Base-by-base conservation (phyloP, 2,329 filamentous ascomycete genomes). In the Ophiostoma fasciatum region DNA sequence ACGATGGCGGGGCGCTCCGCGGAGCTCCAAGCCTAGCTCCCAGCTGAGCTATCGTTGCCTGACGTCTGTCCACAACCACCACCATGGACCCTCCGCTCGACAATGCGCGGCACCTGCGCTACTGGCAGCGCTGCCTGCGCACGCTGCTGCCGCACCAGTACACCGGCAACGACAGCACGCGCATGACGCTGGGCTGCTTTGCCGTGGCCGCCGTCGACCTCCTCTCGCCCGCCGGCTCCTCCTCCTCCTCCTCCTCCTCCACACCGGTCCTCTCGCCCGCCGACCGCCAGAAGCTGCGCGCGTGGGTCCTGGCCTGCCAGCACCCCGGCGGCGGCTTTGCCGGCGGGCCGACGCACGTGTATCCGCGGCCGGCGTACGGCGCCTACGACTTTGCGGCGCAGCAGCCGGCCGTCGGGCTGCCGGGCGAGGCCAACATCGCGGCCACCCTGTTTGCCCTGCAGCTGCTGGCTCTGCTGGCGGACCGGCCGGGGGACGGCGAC, bases 391-490 rank as follows among this genome's bases (percentile, higher is more conserved):
- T 46, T 22, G 45, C 36, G 3, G 30, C 42, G 51, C 71, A 51
- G 58, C 75, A 48, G 56, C 63, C 33, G 47, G 60, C 45, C 46
- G 58, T 59, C 11, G 54, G 57, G 5, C 56, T 46, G 55, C 57
- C 48, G 38, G 63, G 46, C 63, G 61, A 49, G 49, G 66, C 87
- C 1, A 93, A 88, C 55, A 59, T 96, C 13, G 80, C 87, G 0
- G 83, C 84, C 1, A 94, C 87, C 0, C 88, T 81, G 53, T 94
- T 96, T 57, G 87, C 88, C 0, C 64, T 98, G 29, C 64, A 83
- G 18, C 66, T 79, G 8, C 61, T 98, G 19, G 68, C 79, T 0
- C 45, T 68, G 2, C 51, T 66, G 1, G 61, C 63, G 0, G 52
- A 48, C 12, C 35, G 23, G 17, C 8, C 11, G 9, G 14, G n/a